phyloP scores from a whole-genome alignment of 106 monocot species.

The Apostasia shenzhenica region DNA sequence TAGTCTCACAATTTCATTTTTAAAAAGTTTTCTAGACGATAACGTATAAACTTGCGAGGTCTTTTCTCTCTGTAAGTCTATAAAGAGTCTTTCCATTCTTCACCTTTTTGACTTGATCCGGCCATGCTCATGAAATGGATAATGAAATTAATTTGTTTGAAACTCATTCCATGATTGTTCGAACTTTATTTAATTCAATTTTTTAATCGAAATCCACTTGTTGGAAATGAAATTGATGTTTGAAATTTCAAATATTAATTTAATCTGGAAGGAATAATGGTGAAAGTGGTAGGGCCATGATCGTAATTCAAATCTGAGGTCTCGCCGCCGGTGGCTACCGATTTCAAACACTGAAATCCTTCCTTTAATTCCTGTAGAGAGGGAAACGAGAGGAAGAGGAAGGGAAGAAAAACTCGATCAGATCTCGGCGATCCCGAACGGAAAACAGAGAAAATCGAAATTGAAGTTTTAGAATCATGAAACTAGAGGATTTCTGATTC shows the following conservation, averaged over 20 bases:
- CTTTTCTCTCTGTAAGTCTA: too few species aligned
- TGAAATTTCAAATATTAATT: neutral
- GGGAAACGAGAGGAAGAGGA: slow-evolving; percentile 2
- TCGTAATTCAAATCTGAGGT: slow-evolving; percentile 4
- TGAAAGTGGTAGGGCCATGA: neutral
- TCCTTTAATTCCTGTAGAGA: slow-evolving; percentile 9
- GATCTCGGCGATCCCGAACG: slow-evolving; percentile 3
- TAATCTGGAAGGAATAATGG: neutral
- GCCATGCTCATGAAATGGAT: neutral
- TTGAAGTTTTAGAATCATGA: too few species aligned
- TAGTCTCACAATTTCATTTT: too few species aligned
- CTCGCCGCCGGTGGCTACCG: neutral
- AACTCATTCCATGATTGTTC: too few species aligned
- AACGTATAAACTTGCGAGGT: too few species aligned
- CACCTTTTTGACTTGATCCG: too few species aligned
- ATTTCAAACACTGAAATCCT: slow-evolving; percentile 4
- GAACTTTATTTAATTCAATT: too few species aligned
- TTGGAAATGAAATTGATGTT: too few species aligned
- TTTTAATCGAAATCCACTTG: too few species aligned
- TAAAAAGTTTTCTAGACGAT: too few species aligned
- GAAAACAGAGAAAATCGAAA: neutral
- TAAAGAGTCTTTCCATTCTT: too few species aligned
- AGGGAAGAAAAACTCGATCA: slow-evolving; percentile 2
- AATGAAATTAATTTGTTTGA: neutral
- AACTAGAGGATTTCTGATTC: neutral